Conservation (phyloP, 768 basidiomycete genomes). For the Cubamyces sp. region DNA sequence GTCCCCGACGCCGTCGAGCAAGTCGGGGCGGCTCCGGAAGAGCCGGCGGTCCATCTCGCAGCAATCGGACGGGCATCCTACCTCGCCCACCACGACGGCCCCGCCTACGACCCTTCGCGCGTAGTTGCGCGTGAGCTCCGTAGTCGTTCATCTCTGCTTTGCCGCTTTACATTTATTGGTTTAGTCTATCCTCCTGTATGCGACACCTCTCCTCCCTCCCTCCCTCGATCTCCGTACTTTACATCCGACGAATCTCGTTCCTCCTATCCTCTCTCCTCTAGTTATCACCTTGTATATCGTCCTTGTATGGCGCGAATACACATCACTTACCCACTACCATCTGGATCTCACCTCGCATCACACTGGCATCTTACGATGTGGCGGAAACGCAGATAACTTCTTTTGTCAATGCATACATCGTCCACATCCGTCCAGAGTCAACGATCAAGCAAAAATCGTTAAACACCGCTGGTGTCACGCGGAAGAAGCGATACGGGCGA, state of each 20-base stretch:
- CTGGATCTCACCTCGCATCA: no score
- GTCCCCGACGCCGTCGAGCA: constrained; percentile 19
- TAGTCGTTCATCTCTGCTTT: neutral
- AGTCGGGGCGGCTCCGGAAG: constrained; percentile 22
- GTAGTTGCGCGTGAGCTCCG: neutral
- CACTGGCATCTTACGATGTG: no score
- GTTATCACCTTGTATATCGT: neutral
- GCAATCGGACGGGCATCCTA: constrained; percentile 17
- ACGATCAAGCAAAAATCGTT: no score
- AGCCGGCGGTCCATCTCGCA: constrained; percentile 25
- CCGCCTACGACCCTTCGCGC: constrained; percentile 4
- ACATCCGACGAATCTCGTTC: neutral
- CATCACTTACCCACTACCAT: neutral
- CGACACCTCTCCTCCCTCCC: constrained; percentile 4
- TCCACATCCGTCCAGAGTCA: no score
- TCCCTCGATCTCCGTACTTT: neutral
- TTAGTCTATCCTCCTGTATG: constrained; percentile 12
- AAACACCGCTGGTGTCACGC: no score
- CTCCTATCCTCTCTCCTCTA: neutral
- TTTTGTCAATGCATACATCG: no score
- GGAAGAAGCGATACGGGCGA: neutral
- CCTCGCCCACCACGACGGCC: neutral
- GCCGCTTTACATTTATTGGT: constrained; percentile 7
- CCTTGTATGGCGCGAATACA: neutral
- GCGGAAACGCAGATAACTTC: no score